A percentile compares a stretch with the other conserved stretches of the same genome.
phyloP scores from a whole-genome alignment of 768 basidiomycete genomes.

The Kwoniella sp. region DNA sequence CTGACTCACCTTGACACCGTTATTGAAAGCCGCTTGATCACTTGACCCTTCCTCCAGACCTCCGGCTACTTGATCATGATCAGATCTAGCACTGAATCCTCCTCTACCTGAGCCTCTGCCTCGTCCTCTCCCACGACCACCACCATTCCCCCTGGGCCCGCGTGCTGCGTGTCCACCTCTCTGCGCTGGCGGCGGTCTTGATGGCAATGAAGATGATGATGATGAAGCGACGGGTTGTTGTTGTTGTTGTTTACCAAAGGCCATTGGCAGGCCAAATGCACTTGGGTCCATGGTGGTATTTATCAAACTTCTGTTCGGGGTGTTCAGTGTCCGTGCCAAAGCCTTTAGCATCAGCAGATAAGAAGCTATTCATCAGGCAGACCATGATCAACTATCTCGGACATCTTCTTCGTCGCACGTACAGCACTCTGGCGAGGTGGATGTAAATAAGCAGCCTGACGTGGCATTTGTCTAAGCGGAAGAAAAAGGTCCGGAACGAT shows the following conservation, averaged over 20 bases:
- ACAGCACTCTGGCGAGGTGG: background rate
- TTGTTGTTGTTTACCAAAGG: conserved; percentile 18
- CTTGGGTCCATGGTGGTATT: conserved; percentile 10
- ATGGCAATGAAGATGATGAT: conserved; percentile 2
- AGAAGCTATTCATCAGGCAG: too few species aligned
- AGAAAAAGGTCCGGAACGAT: background rate
- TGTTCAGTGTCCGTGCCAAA: too few species aligned
- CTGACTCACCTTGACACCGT: conserved; percentile 15
- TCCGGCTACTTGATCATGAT: background rate
- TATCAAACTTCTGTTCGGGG: background rate
- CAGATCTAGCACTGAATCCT: background rate
- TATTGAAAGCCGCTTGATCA: conserved; percentile 2
- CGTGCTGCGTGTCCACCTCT: conserved; percentile 6
- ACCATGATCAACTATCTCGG: too few species aligned
- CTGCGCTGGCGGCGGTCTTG: conserved; percentile 19
- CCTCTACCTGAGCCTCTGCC: conserved; percentile 24
- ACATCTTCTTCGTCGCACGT: too few species aligned
- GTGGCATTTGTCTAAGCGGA: background rate
- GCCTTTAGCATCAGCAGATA: too few species aligned
- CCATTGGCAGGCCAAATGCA: conserved; percentile 10
- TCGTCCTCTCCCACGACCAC: conserved; percentile 23
- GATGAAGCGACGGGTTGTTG: background rate
- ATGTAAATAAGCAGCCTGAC: background rate
- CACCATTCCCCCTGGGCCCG: conserved; percentile 5
- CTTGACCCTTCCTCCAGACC: background rate